Base-by-base conservation (phyloP, 148 eudicot genomes). In the Camellia sinensis region DNA sequence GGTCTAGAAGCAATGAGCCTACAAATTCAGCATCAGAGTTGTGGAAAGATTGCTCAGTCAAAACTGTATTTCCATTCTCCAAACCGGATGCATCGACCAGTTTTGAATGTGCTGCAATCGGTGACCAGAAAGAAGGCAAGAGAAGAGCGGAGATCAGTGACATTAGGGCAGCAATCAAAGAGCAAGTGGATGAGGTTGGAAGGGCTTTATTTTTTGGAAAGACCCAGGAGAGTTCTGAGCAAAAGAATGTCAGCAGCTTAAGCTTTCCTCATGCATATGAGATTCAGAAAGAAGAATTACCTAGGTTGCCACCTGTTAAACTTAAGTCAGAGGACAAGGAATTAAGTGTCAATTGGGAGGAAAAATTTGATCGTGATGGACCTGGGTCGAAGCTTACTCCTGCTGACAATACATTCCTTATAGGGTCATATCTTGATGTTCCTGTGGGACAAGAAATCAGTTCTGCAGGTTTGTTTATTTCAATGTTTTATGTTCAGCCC, bases 381-480 rank as follows among this genome's bases (percentile, higher is more conserved):
- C 80, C 88, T 78, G 84, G 85, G 76, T 87, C 89, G 79, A 97
- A 90, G 88, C 77, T 85, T 53, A 70, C 77, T 67, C 80, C 85
- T 80, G 84, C 89, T 79, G 99, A 97, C 79, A 89, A 73, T 80
- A 63, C 89, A 18, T 91, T 84, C 82, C 95, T 89, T 74, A 88
- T 97, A 21, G 98, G 99, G 53, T 94, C 99, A 59, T 96, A 88
- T 88, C 91, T 97, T 82, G 97, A 97, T 84, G 93, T 97, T 78
- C 99, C 99, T 44, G 87, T 97, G 77, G 99, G 99, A 74, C 98
- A 97, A 87, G 98, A 97, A 84, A 88, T 92, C 76, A 89, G 64
- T 86, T 76, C 89, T 80, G 71, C 93, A 91, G 98, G 99, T 96
- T 80, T 76, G 90, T 50, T 22, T 13, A 54, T 69, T 12, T 50